phyloP scores from a whole-genome alignment of 2,329 filamentous ascomycete genomes.

The Scortechinia acanthostroma region DNA sequence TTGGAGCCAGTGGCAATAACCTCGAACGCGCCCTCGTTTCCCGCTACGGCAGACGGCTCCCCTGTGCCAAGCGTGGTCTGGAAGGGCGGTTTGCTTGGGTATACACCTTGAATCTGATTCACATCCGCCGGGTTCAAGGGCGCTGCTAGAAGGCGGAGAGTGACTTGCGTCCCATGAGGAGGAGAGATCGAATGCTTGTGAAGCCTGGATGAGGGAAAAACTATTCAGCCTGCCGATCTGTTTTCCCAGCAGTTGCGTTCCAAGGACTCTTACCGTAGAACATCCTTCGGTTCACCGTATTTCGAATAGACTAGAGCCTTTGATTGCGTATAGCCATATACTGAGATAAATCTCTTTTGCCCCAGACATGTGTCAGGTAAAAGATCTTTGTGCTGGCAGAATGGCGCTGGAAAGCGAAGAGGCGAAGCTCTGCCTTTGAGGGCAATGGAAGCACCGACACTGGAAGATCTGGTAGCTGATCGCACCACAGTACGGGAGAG shows the following conservation, averaged over 20 bases:
- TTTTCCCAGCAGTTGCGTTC: neutral
- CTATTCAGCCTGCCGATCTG: neutral
- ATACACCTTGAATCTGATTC: conserved; percentile 95
- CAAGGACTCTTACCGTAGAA: conserved; percentile 22
- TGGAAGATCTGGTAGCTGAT: neutral
- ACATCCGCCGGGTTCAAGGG: conserved; percentile 97
- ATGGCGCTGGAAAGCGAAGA: neutral
- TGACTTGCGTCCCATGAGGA: conserved; percentile 43
- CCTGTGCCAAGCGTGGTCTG: conserved; percentile 70
- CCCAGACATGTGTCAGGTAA: conserved; percentile 6
- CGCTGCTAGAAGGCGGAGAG: conserved; percentile 79
- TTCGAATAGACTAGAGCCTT: conserved; percentile 36
- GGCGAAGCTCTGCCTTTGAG: neutral
- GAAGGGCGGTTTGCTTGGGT: conserved; percentile 78
- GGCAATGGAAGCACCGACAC: neutral
- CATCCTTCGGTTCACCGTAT: conserved; percentile 37
- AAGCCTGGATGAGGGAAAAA: conserved; percentile 18
- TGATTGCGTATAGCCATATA: conserved; percentile 37
- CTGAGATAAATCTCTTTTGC: conserved; percentile 26
- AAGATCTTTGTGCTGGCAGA: too few species aligned
- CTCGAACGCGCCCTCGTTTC: conserved; percentile 91
- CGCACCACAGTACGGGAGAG: neutral
- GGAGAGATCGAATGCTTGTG: conserved; percentile 38
- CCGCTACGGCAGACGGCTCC: conserved; percentile 69
- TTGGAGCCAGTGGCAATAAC: conserved; percentile 64